phyloP scores from a whole-genome alignment of 2,329 filamentous ascomycete species.

The Neurospora sp. region DNA sequence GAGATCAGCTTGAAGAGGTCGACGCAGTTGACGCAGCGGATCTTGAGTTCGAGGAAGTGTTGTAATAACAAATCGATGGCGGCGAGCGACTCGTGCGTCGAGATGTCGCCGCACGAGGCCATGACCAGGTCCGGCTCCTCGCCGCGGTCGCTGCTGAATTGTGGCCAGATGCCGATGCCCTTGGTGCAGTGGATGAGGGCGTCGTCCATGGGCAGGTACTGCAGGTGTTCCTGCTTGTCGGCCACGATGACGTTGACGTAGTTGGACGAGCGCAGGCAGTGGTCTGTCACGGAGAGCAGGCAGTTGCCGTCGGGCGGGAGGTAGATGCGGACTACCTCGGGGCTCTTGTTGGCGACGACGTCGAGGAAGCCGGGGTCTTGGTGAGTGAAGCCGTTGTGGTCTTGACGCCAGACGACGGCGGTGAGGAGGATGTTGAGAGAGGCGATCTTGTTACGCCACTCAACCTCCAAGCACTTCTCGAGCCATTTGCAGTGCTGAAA shows the following conservation, averaged over 20 bases:
- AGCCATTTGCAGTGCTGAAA: conserved; percentile 71
- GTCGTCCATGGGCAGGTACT: conserved; percentile 64
- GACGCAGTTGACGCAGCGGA: conserved; percentile 71
- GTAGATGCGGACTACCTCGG: conserved; percentile 72
- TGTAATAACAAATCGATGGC: conserved; percentile 65
- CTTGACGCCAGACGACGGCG: conserved; percentile 70
- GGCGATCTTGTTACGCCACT: conserved; percentile 63
- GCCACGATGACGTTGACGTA: conserved; percentile 76
- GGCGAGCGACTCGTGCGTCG: conserved; percentile 64
- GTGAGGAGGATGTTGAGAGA: conserved; percentile 74
- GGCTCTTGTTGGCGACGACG: conserved; percentile 69
- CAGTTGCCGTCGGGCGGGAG: conserved; percentile 73
- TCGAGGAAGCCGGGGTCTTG: conserved; percentile 75
- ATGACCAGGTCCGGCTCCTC: conserved; percentile 65
- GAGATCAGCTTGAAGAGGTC: conserved; percentile 74
- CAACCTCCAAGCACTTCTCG: conserved; percentile 69
- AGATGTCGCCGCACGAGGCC: conserved; percentile 65
- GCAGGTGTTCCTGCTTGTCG: conserved; percentile 70
- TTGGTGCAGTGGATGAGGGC: conserved; percentile 70
- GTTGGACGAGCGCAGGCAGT: conserved; percentile 63
- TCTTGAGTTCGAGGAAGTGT: conserved; percentile 60
- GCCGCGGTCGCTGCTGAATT: conserved; percentile 61
- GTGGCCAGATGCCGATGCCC: conserved; percentile 68
- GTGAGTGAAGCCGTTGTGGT: conserved; percentile 77
- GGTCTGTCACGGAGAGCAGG: conserved; percentile 64